Evolutionary conservation across 768 basidiomycete species (phyloP), one percentile per base, ranked within the genome.

Genomic region (Xerocomellus chrysenteron): DNA sequence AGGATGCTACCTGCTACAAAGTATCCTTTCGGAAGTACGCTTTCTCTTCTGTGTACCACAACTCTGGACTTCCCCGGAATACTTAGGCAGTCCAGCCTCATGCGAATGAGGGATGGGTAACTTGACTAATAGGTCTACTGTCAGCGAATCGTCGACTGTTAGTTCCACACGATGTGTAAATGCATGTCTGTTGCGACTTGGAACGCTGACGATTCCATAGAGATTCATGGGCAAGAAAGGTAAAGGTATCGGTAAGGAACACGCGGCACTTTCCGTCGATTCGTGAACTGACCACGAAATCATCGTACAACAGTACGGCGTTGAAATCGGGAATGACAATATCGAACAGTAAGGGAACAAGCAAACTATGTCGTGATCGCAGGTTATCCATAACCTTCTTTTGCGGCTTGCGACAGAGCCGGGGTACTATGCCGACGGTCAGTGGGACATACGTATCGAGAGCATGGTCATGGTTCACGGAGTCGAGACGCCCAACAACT

Each of bases 381-480:
- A 14, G 2, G 9, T 48, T 28, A 33, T 19, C 47, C n/a, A 40
- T 16, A 44, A 28, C 14, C 19, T 26, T 33, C 16, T 0, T 43
- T 37, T 26, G 1, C 13, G 8, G 9, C 32, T 48, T n/a, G 28
- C 16, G 33, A 57, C 35, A 84, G 94, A 96, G 61, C 94, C 94
- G 1, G 94, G 94, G 10, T 96, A 89, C 70, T 97, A 97, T 68
- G 85, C 84, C 9, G 94, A 98, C 63, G 96, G 94, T 2, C 76
- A 80, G 44, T 98, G 87, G 65, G 96, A 95, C 2, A 93, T 98
- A 64, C 86, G 97, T 5, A 92, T 96, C 63, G 96, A 99, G 74
- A 94, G 84, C 70, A 80, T 98, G 41, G 84, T 94, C 21, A 76
- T 96, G n/a, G 89, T 96, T 4, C 79, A 82, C 47, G 80, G 86